Evolutionary conservation across 768 basidiomycete species (phyloP).

Genomic region (Tubosaeta sp.): DNA sequence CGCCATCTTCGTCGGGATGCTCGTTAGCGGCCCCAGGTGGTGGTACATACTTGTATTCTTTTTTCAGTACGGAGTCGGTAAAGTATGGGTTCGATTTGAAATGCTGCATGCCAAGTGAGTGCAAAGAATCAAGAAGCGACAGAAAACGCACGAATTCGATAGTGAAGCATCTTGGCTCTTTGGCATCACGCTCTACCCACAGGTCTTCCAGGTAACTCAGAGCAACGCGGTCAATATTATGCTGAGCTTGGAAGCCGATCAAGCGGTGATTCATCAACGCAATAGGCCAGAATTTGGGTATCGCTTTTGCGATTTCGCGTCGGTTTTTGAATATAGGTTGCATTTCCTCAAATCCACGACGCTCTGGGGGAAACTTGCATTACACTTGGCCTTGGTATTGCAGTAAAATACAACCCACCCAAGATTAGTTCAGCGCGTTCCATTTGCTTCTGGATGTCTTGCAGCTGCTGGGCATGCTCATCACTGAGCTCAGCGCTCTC

Average conservation of each 20-base stretch:
- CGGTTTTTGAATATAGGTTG: conserved; percentile 66
- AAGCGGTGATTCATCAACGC: conserved; percentile 71
- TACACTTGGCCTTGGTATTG: conserved; percentile 1
- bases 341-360: conserved; percentile 54
- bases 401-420: conserved; percentile 43
- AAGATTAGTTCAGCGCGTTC: conserved; percentile 67
- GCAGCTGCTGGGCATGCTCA: conserved; percentile 67
- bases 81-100: conserved; percentile 90
- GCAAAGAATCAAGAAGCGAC: background rate
- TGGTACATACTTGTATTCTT: conserved; percentile 72
- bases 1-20: conserved; percentile 65
- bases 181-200: conserved; percentile 71
- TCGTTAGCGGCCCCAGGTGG: conserved; percentile 51
- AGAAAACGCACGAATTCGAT: conserved; percentile 76
- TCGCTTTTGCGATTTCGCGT: conserved; percentile 58
- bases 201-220: conserved; percentile 82
- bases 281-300: conserved; percentile 82
- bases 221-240: conserved; percentile 74
- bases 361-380: conserved; percentile 43
- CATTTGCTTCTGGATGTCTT: conserved; percentile 61
- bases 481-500: conserved; percentile 64
- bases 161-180: conserved; percentile 77
- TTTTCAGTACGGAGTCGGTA: conserved; percentile 68
- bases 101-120: conserved; percentile 41
- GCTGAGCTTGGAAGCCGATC: conserved; percentile 63